Base-by-base conservation (phyloP, 2,329 filamentous ascomycete species). In the Diplodia mutila region DNA sequence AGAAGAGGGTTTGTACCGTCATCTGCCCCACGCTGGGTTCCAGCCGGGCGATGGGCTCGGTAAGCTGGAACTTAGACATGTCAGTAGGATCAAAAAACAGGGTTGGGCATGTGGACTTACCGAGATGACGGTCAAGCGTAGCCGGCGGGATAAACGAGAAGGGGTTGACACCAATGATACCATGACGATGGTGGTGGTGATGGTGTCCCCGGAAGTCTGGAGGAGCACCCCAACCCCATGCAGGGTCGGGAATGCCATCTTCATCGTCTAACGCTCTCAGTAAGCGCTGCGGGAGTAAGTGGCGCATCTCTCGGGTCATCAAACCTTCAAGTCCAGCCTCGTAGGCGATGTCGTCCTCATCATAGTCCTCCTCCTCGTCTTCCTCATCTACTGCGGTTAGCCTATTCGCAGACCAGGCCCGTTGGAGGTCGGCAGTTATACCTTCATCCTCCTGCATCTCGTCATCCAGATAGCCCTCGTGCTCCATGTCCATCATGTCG, bases 1-100 rank as follows among this genome's bases (percentile, higher is more conserved):
- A 98, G 87, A 14, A 98, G 84, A 52, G 94, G 94, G 75, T 98
- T 97, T 25, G 89, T 85, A 3, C 93, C 93, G 75, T 97, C 94
- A 71, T 97, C 93, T 39, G 86, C 85, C 32, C 84, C 84, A 67
- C 86, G 84, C 64, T 86, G 80, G 37, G 85, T 82, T 23, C 80
- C 82, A 55, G 84, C 84, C 65, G 85, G 78, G 67, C 87, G 83
- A 72, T 88, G 85, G 8, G 81, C 79, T 69, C 84, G 80, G 71
- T 86, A 83, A 79, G 82, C 78, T 27, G 79, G 77, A 16, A 78
- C 76, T 67, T 57, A 59, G 74, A 65, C 79, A 55, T 39, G 66
- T 68, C 48, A 68, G 65, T 52, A 66, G 39, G 27, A 54, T 27
- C 51, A 27, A 68, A 63, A n/a, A 3, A 57, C 39, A 34, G 23